Base-by-base conservation (phyloP, 2,329 filamentous ascomycete species). In the Exophiala sideris region DNA sequence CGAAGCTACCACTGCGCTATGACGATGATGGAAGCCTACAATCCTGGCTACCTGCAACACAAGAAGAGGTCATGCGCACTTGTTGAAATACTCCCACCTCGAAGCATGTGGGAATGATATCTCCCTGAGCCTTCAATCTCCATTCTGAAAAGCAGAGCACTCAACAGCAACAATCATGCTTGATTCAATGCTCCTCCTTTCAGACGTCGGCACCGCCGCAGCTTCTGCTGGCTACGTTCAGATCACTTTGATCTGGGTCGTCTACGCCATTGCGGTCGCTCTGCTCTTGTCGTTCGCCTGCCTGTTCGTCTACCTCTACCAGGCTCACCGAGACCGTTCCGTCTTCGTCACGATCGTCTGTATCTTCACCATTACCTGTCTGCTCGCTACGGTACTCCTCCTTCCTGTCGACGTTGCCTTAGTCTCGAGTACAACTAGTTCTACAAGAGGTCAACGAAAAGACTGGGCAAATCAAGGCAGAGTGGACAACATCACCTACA, bases 401-500 rank as follows among this genome's bases (percentile, higher is more conserved):
- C 83, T 96, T 24, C 94, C 94, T 20, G 92, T 97, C 70, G 94
- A 99, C 71, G 90, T 97, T 63, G 94, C 94, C 9, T 82, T 99
- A 63, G 87, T 96, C 45, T 96, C 92, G 1, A 90, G 91, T 5
- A 99, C 94, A 0, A 87, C 85, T 11, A 85, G 85, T 51, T 81
- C 86, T 5, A 81, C 84, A 45, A 77, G 87, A 33, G 94, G 94
- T 55, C 80, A 81, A 45, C 95, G 95, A 76, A 96, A 96, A 72
- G 86, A 92, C 64, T 99, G 94, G 94, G 94, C 94, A 9, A 95
- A 89, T 0, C 88, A 89, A 21, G 82, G 87, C 60, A 84, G 84
- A 49, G 84, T 97, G 56, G 81, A 88, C 59, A 80, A 82, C 59
- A 95, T 97, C 51, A 77, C 92, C 12, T 79, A 84, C 59, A 90